Base-by-base conservation (phyloP, 1,284 basidiomycete genomes). In the Ustilago sp. region DNA sequence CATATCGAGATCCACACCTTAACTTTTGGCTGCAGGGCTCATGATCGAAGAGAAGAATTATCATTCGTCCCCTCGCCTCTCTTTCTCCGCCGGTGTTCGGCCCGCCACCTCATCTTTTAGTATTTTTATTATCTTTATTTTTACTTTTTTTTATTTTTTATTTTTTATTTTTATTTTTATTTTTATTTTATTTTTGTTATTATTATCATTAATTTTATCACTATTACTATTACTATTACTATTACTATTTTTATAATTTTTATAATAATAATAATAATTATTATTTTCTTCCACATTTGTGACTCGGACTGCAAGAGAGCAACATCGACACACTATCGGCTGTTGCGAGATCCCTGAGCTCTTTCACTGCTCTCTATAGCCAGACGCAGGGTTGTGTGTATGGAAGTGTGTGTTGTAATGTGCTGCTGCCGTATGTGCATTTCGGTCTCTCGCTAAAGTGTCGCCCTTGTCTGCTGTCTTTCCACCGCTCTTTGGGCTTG, bases 401-500 rank as follows among this genome's bases (percentile, higher is more conserved):
- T 47, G 19, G 23, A 17, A 23, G 39, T 41, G 11, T 12, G 12
- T 41, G 45, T 19, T 47, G 45, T 23, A 23, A 23, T 23, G 23
- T 48, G 23, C 48, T 50, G 47, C 47, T 8, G 48, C 48, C 28
- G 48, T 50, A 15, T 50, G 48, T 50, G 15, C 31, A 31, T 32
- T 50, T 50, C 48, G 48, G 48, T 50, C 48, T 50, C 48, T 50
- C 48, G 48, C 48, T 28, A 23, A 48, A 48, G 11, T 31, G 48
- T 31, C 48, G 48, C 43, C n/a, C 19, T 19, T 19, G 43, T 41
- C 39, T 41, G 13, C 15, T n/a, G 23, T 28, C 23, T 41, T 41
- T 41, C 39, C 11, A 15, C 13, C 39, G 17, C 11, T 15, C 12
- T 41, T 41, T 17, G 6, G 23, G 45, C 45, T 50, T 50, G 23